These are phyloP conservation scores for Breynia disticha DNA, from an alignment of 441 rosid genomes.

Conservation along the genomic window DNA sequence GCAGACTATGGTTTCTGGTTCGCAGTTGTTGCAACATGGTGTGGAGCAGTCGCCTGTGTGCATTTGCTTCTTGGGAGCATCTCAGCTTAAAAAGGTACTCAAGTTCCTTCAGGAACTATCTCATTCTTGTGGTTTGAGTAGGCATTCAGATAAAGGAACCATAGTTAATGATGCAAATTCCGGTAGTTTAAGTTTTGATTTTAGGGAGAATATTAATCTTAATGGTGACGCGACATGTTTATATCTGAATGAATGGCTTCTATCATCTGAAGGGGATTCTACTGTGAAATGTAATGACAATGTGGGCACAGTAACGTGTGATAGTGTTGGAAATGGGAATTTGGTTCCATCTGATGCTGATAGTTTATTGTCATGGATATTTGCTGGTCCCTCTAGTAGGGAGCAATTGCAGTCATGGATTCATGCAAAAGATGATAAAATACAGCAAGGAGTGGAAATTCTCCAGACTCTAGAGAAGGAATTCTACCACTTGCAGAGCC, in stretches of 20 bases:
- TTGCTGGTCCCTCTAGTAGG: constrained; percentile 59
- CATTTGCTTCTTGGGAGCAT: constrained; percentile 75
- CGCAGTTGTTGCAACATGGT: constrained; percentile 47
- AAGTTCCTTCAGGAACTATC: constrained; percentile 82
- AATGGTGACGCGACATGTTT: constrained; percentile 49
- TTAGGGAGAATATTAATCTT: constrained; percentile 56
- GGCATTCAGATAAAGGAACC: constrained; percentile 49
- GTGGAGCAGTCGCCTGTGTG: constrained; percentile 60
- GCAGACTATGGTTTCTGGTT: constrained; percentile 50
- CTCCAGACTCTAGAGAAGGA: constrained; percentile 77
- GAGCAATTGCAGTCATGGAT: constrained; percentile 65
- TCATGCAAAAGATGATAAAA: constrained; percentile 56
- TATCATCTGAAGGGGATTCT: constrained; percentile 29
- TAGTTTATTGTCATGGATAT: constrained; percentile 75
- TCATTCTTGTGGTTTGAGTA: constrained; percentile 65
- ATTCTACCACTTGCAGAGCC: constrained; percentile 57
- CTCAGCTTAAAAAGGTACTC: constrained; percentile 68
- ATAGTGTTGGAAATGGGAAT: constrained; percentile 24
- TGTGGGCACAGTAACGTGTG: constrained; percentile 23
- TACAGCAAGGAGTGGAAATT: constrained; percentile 59
- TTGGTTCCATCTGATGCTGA: constrained; percentile 32
- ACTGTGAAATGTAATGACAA: constrained; percentile 18
- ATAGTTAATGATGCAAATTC: constrained; percentile 33
- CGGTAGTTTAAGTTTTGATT: constrained; percentile 26
- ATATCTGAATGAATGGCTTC: constrained; percentile 45